Conservation (phyloP, 1,139 yeast genomes). For the Kurtzmaniella natalensis region DNA sequence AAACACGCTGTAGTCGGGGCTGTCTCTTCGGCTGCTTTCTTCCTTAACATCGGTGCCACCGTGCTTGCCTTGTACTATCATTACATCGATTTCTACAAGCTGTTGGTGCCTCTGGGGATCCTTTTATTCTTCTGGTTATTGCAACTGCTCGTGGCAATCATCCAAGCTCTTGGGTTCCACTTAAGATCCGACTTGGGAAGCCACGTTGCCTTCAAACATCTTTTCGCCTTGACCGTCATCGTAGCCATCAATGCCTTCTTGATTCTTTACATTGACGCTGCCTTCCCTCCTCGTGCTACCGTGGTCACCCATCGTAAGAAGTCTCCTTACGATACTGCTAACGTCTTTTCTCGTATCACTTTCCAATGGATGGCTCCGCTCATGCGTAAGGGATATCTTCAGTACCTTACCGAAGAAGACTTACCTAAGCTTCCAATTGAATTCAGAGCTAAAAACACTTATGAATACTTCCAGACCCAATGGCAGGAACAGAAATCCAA, state of each 20-base stretch:
- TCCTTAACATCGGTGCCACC: slow-evolving; percentile 37
- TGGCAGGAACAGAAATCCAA: slow-evolving; percentile 50
- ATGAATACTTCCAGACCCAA: slow-evolving; percentile 47
- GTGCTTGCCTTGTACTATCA: slow-evolving; percentile 54
- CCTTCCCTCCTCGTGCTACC: slow-evolving; percentile 32
- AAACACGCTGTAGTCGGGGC: slow-evolving; percentile 27
- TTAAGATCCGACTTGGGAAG: slow-evolving; percentile 42
- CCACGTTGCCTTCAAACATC: slow-evolving; percentile 34
- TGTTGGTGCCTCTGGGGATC: slow-evolving; percentile 62
- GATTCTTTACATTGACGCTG: slow-evolving; percentile 51
- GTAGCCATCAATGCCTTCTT: slow-evolving; percentile 46
- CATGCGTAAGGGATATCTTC: slow-evolving; percentile 79
- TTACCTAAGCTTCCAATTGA: slow-evolving; percentile 74
- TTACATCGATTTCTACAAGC: slow-evolving; percentile 67
- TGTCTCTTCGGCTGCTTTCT: slow-evolving; percentile 39
- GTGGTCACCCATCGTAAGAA: slow-evolving; percentile 34
- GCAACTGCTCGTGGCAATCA: slow-evolving; percentile 37
- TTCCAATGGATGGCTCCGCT: slow-evolving; percentile 92
- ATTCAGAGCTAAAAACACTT: slow-evolving; percentile 50
- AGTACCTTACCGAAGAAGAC: slow-evolving; percentile 70
- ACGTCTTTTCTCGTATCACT: slow-evolving; percentile 72
- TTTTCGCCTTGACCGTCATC: slow-evolving; percentile 29
- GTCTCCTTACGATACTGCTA: slow-evolving; percentile 75
- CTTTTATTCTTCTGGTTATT: slow-evolving; percentile 77
- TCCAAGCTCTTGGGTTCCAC: slow-evolving; percentile 38